Evolutionary conservation across 345 rosid species (phyloP), one percentile per base, ranked within the genome.

Genomic region (Bruguiera gymnorhiza): DNA sequence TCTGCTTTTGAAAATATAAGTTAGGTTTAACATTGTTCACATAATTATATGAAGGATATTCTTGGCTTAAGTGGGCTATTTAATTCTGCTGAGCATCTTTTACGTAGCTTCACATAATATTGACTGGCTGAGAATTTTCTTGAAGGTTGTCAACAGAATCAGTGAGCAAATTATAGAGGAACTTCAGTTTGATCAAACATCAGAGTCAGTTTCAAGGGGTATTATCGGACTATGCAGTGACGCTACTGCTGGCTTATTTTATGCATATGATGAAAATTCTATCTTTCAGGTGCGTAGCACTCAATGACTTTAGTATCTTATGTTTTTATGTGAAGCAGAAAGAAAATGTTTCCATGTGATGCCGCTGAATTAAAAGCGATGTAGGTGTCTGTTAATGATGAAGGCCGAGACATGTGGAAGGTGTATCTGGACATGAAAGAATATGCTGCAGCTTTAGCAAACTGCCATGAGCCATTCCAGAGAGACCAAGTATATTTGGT

Each of bases 331-430:
- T 74, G 60, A 5, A 16, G 70, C 65, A 23, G 23, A 15, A 18
- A 32, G 50, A 34, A 62, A 67, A 30, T 62, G 57, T 68, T 26
- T 53, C 27, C 39, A 3, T 68, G 31, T 72, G 24, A 55, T 52
- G 16, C 37, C 64, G 30, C 30, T 59, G 68, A 18, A 68, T 15
- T 50, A 56, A 30, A 18, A 56, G 62, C 23, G 37, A 32, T 67
- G 2, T 76, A 95, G 99, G 97, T 95, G 51, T 92, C 99, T 69
- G 94, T 95, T 67, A 83, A 79, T 79, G 99, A 95, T 27, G 99
- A 95, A 88, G 91, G 89, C 65, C 86, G 96, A 66, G 97, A 92
- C 81, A 95, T 95, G 99, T 95, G 99, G 99, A 95, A 89, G 89
- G 97, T 95, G 67, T 88, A 95, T 81, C 86, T 92, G 73, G 91